Base-by-base conservation (phyloP, 176 grass and related monocot genomes). In the Carex parvula region DNA sequence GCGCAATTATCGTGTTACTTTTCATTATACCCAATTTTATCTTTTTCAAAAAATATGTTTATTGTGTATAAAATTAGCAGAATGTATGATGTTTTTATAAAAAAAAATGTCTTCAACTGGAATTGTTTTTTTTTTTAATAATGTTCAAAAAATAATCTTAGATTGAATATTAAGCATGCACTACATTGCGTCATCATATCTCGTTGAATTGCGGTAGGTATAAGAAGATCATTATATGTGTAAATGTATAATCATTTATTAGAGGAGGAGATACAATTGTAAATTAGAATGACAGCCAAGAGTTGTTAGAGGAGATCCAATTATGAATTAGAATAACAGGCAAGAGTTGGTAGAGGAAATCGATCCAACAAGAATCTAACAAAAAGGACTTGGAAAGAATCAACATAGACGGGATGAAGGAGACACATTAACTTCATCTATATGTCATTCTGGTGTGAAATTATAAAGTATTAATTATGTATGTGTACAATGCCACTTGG, bases 291-390 rank as follows among this genome's bases (percentile, higher is more conserved):
- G 9, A 61, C 59, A 61, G n/a, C 59, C n/a, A 21, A 61, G 59
- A 61, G 59, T 61, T 18, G 41, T 44, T 44, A 44, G 42, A 44
- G 7, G 33, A 35, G 33, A 42, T 42, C 7, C 39, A 42, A 42
- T 42, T 42, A 7, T 37, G 17, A 68, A 68, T 68, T 17, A 37
- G 65, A 8, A 69, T 18, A 69, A 18, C 37, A 48, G 39, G 18
- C 69, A 72, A 72, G 35, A 72, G 69, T 72, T 48, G 71, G 24
- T 75, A 75, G 20, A 75, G 22, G 72, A 76, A 55, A 76, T n/a
- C n/a, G n/a, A n/a, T 76, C 72, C 72, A 76, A 76, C 21, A 8
- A 52, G 72, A 56, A 76, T 16, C 55, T 48, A 56, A 55, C 72
- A 76, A 56, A 26, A 69, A 74, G 29, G 50, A 56, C 46, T 17